Base-by-base conservation (phyloP, 2,329 filamentous ascomycete species). In the Xylariaceae sp. region DNA sequence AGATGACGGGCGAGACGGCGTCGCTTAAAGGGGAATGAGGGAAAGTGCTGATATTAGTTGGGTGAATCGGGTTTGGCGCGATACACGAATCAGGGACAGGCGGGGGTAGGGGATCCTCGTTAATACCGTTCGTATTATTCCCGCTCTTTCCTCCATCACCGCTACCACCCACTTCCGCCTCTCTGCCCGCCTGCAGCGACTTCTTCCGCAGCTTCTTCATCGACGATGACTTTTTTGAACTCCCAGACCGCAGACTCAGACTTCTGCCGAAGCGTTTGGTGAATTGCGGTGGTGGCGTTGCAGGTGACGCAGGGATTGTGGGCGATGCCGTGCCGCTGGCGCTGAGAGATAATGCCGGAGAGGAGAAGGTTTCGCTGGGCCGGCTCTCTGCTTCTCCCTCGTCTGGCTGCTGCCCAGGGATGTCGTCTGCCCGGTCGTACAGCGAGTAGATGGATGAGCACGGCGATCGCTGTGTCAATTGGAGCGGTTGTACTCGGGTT, bases 1-100 rank as follows among this genome's bases (percentile, higher is more conserved):
- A 77, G 63, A 86, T 66, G 56, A 60, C 74, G 53, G 80, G 79
- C 54, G 73, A 73, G 61, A 77, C 80, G 56, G 69, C 22, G 22
- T 28, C 22, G 22, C 22, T 28, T 28, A 28, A 28, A 28, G 22
- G 22, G 22, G 22, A 28, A 28, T 28, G 22, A 28, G 4, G 22
- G 22, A 7, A 28, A 39, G 12, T 31, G 42, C 38, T 18, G 38
- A n/a, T 28, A 46, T 53, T 41, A 43, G 18, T 14, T 36, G 53
- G 12, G 42, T 54, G 46, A 51, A 54, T 54, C 14, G 54, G 56
- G 56, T 56, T 58, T 56, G 56, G 17, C 33, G 47, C 16, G 12
- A 34, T 47, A 33, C 33, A 42, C 43, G 54, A 51, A 54, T 58
- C 50, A 43, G 54, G 48, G 6, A 46, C 50, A 47, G 49, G 48